phyloP scores from a whole-genome alignment of 202 grass and related monocot genomes.

The Setaria italica region DNA sequence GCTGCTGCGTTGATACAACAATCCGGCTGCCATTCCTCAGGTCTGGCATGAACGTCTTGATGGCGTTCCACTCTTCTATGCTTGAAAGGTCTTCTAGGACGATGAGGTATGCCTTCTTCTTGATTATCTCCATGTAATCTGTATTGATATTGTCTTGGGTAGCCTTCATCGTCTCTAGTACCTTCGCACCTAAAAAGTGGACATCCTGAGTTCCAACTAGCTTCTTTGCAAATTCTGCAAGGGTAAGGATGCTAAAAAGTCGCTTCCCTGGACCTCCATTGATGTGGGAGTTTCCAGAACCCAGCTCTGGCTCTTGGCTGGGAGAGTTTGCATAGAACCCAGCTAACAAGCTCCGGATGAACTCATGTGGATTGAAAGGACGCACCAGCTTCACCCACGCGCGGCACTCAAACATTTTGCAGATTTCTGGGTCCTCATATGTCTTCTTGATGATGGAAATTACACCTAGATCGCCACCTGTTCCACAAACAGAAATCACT shows the following conservation, averaged over 20 bases:
- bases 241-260: no score
- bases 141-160: neutral
- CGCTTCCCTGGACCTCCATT: no score
- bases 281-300: no score
- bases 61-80: neutral
- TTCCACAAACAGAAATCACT: neutral
- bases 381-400: neutral
- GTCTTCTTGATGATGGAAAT: neutral
- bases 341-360: neutral
- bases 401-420: neutral
- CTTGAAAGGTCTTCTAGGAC: conserved; percentile 7
- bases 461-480: neutral
- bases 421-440: neutral
- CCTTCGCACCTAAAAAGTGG: neutral
- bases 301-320: no score
- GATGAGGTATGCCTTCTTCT: neutral
- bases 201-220: no score
- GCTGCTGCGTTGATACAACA: no score
- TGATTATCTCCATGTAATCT: neutral
- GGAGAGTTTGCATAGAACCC: neutral
- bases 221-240: no score
- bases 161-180: neutral
- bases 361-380: neutral
- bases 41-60: neutral
- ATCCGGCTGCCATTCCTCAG: no score